Evolutionary conservation across 2,329 filamentous ascomycete genomes (phyloP).

Genomic region (Lachnellula hyalina): DNA sequence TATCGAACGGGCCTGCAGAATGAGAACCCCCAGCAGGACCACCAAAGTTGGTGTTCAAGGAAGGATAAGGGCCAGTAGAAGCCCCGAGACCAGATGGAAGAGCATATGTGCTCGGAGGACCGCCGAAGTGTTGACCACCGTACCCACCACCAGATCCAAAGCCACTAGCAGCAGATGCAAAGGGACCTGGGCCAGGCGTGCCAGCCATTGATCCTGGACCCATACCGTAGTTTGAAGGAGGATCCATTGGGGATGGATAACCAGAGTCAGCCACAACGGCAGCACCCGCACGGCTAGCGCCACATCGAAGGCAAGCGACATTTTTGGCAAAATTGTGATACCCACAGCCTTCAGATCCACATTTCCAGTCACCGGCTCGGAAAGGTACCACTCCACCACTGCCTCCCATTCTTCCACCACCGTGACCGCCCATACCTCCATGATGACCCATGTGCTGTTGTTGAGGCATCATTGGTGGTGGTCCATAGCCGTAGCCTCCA

Average conservation of each 20-base stretch:
- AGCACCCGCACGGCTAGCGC: slow-evolving; percentile 87
- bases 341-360: slow-evolving; percentile 90
- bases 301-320: slow-evolving; percentile 92
- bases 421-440: slow-evolving; percentile 47
- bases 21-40: slow-evolving; percentile 72
- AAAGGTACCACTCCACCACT: slow-evolving; percentile 88
- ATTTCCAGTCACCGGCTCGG: slow-evolving; percentile 98
- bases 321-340: slow-evolving; percentile 99
- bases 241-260: slow-evolving; percentile 86
- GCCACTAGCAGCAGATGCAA: slow-evolving; percentile 61
- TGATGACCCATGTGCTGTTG: slow-evolving; percentile 68
- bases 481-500: slow-evolving; percentile 60
- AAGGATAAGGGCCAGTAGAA: slow-evolving; percentile 71
- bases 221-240: slow-evolving; percentile 77
- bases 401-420: slow-evolving; percentile 68
- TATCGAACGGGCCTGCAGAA: slow-evolving; percentile 83
- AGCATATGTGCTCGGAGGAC: slow-evolving; percentile 81
- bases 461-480: slow-evolving; percentile 75
- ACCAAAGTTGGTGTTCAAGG: slow-evolving; percentile 74
- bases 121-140: slow-evolving; percentile 75
- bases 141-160: slow-evolving; percentile 63
- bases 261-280: slow-evolving; percentile 92
- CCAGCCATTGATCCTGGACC: slow-evolving; percentile 81
- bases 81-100: slow-evolving; percentile 81
- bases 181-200: slow-evolving; percentile 71